These are phyloP conservation scores for Tetrahymena borealis DNA, from an alignment of 73 alveolate genomes.

Conservation along the genomic window DNA sequence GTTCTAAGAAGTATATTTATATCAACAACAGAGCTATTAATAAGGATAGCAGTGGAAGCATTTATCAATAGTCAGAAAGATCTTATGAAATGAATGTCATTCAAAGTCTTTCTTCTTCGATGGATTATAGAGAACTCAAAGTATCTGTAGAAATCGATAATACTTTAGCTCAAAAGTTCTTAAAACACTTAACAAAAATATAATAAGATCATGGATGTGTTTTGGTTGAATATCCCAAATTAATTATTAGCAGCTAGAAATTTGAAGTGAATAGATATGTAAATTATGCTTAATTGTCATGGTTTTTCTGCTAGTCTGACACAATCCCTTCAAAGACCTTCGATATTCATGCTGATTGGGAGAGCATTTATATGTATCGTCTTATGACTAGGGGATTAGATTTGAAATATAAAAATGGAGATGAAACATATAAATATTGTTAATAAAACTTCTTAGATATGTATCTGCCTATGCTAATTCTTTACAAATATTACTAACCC, in stretches of 20 bases:
- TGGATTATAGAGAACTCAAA: not conserved
- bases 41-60: not conserved
- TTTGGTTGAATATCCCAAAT: not conserved
- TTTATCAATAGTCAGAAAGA: not conserved
- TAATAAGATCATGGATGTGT: not conserved
- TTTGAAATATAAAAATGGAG: not conserved
- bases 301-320: not conserved
- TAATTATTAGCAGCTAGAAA: not conserved
- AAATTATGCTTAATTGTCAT: not conserved
- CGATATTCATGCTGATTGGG: not conserved
- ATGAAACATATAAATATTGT: not conserved
- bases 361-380: not conserved
- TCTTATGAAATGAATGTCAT: not conserved
- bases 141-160: not conserved
- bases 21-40: not conserved
- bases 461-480: not conserved
- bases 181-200: not conserved
- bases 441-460: not conserved
- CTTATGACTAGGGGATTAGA: not conserved
- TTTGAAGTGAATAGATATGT: not conserved
- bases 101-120: not conserved
- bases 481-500: not conserved
- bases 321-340: not conserved
- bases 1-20: not conserved
- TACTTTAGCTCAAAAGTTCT: not conserved